Conservation (phyloP, 148 eudicot species). For the Rhododendron mucronatum region DNA sequence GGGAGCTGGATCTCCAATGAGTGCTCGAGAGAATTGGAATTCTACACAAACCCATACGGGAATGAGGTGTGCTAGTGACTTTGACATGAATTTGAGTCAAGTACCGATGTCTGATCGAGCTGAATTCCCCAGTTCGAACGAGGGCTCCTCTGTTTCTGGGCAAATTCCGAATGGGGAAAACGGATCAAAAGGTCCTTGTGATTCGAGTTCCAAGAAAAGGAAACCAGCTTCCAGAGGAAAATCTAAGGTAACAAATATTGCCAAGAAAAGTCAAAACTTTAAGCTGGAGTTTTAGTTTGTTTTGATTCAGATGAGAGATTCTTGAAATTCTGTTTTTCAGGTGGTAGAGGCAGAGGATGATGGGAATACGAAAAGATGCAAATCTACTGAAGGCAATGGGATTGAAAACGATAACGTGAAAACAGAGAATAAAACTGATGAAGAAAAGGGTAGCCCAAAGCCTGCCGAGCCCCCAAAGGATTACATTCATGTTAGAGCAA, state of each 20-base stretch:
- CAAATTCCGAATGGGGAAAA: constrained; percentile 42
- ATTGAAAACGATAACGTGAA: constrained; percentile 21
- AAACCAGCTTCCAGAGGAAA: constrained; percentile 54
- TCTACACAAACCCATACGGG: constrained; percentile 19
- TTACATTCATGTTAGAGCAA: constrained; percentile 95
- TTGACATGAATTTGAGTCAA: constrained; percentile 20
- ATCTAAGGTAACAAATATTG: constrained; percentile 25
- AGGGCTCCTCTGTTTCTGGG: constrained; percentile 56
- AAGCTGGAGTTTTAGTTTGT: background rate
- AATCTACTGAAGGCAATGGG: constrained; percentile 29
- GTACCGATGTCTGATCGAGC: constrained; percentile 14
- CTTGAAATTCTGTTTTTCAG: constrained; percentile 21
- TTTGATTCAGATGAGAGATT: background rate
- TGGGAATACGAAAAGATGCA: constrained; percentile 40
- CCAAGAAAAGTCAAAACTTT: background rate
- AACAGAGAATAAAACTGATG: constrained; percentile 18
- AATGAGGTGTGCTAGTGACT: background rate
- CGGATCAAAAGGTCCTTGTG: constrained; percentile 25
- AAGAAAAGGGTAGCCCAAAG: constrained; percentile 29
- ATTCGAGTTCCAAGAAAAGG: constrained; percentile 50
- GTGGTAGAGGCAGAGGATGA: constrained; percentile 32
- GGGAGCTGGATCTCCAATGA: constrained; percentile 35
- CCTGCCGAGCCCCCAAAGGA: constrained; percentile 70
- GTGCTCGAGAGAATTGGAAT: constrained; percentile 27
- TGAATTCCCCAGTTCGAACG: constrained; percentile 34